Evolutionary conservation across 192 early-diverging fungal genomes (phyloP).

Genomic region (Gamsiella multidivaricata): DNA sequence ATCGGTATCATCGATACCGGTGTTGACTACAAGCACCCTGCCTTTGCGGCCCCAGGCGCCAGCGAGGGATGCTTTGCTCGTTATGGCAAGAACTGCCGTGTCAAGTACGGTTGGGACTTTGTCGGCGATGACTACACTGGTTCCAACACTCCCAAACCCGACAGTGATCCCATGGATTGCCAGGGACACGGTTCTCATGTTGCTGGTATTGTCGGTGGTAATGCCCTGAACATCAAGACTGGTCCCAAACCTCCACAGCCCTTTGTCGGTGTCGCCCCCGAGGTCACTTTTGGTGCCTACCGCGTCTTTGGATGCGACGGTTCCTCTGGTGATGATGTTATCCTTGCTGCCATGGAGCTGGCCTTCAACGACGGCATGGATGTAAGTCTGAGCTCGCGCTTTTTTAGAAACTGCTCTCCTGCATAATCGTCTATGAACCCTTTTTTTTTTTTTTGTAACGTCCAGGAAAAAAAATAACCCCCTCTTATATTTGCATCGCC

Average conservation of each 20-base stretch:
- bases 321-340: slow-evolving; percentile 71
- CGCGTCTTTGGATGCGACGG: slow-evolving; percentile 86
- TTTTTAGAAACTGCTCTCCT: slow-evolving; percentile 38
- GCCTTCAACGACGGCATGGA: slow-evolving; percentile 81
- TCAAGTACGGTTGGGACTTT: slow-evolving; percentile 71
- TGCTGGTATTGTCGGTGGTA: slow-evolving; percentile 77
- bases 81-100: slow-evolving; percentile 62
- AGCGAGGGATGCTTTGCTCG: slow-evolving; percentile 66
- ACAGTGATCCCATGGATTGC: slow-evolving; percentile 69
- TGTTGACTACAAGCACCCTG: slow-evolving; percentile 69
- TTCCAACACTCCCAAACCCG: slow-evolving; percentile 54
- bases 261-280: slow-evolving; percentile 87
- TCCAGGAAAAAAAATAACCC: too few species aligned
- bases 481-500: neutral
- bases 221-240: slow-evolving; percentile 57
- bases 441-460: slow-evolving; percentile 3
- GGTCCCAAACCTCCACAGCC: slow-evolving; percentile 30
- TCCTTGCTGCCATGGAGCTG: slow-evolving; percentile 79
- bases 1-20: slow-evolving; percentile 71
- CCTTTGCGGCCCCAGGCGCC: slow-evolving; percentile 61
- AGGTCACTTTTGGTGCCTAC: slow-evolving; percentile 79
- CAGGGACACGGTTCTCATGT: slow-evolving; percentile 75
- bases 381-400: slow-evolving; percentile 58
- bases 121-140: slow-evolving; percentile 59
- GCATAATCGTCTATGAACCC: slow-evolving; percentile 8